A percentile compares a stretch with the other conserved stretches of the same genome.
phyloP scores from a whole-genome alignment of 768 basidiomycete species.

The Peribolospora baueri region DNA sequence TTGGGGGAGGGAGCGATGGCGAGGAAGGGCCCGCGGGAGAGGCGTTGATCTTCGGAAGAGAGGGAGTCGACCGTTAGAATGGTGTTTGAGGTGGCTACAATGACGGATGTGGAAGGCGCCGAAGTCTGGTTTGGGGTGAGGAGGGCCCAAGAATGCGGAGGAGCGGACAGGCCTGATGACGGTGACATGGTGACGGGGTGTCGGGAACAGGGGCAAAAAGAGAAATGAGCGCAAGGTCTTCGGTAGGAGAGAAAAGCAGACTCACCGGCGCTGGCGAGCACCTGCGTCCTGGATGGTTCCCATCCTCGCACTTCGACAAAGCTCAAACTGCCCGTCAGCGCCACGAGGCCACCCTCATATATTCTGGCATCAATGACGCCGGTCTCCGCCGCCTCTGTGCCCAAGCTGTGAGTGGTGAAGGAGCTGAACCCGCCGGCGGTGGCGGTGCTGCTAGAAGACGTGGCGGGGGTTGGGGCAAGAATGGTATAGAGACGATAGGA shows the following conservation, averaged over 20 bases:
- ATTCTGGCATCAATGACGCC: conserved; percentile 68
- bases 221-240: too few relatives aligned
- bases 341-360: conserved; percentile 68
- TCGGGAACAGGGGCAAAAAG: too few relatives aligned
- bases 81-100: too few relatives aligned
- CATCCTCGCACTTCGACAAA: conserved; percentile 73
- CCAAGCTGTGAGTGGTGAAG: conserved; percentile 64
- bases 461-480: conserved; percentile 9
- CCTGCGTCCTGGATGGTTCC: conserved; percentile 49
- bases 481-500: conserved; percentile 51
- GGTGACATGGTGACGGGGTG: too few relatives aligned
- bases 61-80: background rate
- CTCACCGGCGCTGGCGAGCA: conserved; percentile 50
- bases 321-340: conserved; percentile 46
- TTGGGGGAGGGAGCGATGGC: conserved; percentile 77
- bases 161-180: too few relatives aligned
- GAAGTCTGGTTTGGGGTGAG: background rate
- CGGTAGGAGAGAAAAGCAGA: conserved; percentile 1
- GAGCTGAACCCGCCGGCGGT: conserved; percentile 22
- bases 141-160: too few relatives aligned
- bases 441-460: conserved; percentile 28
- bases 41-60: conserved; percentile 24
- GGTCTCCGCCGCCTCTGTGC: conserved; percentile 47
- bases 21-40: conserved; percentile 68
- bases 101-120: too few relatives aligned